Evolutionary conservation across 345 rosid species (phyloP), one percentile per base, ranked within the genome.

Genomic region (Streptanthus diversifolius): DNA sequence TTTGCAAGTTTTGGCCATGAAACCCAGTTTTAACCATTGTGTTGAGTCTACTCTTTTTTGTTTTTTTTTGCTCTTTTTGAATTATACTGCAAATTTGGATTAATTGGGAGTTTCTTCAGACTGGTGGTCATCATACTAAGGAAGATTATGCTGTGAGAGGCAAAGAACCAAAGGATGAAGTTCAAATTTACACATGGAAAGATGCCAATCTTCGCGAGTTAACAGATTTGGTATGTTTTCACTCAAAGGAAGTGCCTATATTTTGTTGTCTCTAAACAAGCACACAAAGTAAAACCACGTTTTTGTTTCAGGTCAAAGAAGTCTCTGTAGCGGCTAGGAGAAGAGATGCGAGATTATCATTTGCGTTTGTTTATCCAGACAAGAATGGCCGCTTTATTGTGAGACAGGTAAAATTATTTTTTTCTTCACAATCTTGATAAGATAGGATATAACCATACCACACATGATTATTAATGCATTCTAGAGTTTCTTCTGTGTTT

Each of bases 71-170:
- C 25, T 52, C 6, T 6, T 52, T 12, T n/a, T 30, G 41, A 45
- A 24, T 71, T 49, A 14, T 8, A 5, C 13, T 30, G 36, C 27
- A 41, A 62, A 29, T n/a, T 40, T 8, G 8, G 30, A 2, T 24
- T 58, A 37, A 27, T n/a, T 65, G 18, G 21, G 35, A 44, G 35
- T 58, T 56, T 21, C 53, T 78, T 79, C 82, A 91, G 98, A 79
- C 75, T 37, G 98, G 96, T 52, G 83, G 89, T 53, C 95, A 89
- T 81, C 98, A 91, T 76, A 76, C 82, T 5, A 83, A 79, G 69
- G 97, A 89, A 80, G 95, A 93, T 32, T 93, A 86, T 85, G 91
- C 96, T n/a, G 88, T 85, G 59, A 88, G 97, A 76, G 96, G 98
- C 79, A 91, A 91, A 85, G 97, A 91, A 57, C 97, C 98, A 37